These are phyloP conservation scores for Xylaria venustula DNA, from an alignment of 495 filamentous ascomycete genomes.

Conservation along the genomic window DNA sequence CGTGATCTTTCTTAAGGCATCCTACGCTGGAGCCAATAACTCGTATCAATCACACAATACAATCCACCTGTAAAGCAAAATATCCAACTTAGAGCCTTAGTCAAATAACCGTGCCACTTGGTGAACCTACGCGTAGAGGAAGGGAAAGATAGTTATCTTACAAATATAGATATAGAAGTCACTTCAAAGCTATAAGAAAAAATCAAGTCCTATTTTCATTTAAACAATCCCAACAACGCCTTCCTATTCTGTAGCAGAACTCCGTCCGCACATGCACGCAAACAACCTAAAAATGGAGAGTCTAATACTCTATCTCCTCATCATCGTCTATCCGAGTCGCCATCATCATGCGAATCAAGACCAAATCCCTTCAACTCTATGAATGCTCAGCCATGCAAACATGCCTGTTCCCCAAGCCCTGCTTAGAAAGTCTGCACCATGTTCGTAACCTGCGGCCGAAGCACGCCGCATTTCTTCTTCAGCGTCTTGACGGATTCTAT, in stretches of 20 bases:
- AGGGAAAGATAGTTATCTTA: too few species aligned
- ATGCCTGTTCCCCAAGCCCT: neutral
- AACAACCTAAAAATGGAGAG: neutral
- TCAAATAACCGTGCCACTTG: too few species aligned
- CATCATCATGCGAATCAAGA: neutral
- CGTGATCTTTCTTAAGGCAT: too few species aligned
- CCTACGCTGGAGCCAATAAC: too few species aligned
- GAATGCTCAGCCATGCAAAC: neutral
- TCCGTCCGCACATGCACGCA: conserved; percentile 15
- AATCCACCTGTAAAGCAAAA: too few species aligned
- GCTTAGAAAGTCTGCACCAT: conserved; percentile 35
- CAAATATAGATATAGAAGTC: neutral
- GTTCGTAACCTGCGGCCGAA: conserved; percentile 47
- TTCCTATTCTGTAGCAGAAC: conserved; percentile 12
- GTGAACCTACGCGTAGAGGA: too few species aligned
- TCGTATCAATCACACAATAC: too few species aligned
- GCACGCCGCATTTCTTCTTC: conserved; percentile 63
- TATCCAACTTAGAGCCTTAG: too few species aligned
- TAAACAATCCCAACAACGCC: conserved; percentile 10
- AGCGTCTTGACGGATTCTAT: conserved; percentile 80
- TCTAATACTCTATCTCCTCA: neutral
- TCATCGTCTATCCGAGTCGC: neutral
- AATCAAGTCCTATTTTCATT: conserved; percentile 1
- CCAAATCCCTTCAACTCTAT: neutral
- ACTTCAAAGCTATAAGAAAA: neutral